Conservation (phyloP, 495 filamentous ascomycete species). For the Beverwykella pulmonaria region DNA sequence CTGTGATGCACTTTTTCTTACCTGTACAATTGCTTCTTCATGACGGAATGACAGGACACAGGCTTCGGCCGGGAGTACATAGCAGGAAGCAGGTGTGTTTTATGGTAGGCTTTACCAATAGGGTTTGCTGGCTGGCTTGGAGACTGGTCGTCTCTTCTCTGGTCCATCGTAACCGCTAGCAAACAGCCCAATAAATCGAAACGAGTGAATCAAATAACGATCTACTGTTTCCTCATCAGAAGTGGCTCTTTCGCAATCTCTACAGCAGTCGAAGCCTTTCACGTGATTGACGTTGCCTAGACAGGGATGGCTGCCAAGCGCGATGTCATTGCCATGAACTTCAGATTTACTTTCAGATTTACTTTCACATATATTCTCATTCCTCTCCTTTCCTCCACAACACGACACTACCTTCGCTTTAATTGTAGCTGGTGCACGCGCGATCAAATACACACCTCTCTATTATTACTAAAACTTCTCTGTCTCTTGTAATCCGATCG, state of each 20-base stretch:
- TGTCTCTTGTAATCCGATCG: background rate
- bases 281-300: background rate
- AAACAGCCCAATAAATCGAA: background rate
- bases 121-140: too few species aligned
- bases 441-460: background rate
- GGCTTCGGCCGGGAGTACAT: background rate
- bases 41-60: background rate
- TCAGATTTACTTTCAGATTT: constrained; percentile 5
- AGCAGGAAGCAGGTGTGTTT: background rate
- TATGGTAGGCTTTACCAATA: background rate
- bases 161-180: background rate
- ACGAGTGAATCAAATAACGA: background rate
- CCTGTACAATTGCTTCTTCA: background rate
- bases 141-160: too few species aligned
- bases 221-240: background rate
- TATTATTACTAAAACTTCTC: background rate
- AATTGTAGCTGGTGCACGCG: background rate
- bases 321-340: constrained; percentile 10
- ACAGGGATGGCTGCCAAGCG: constrained; percentile 15
- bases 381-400: background rate
- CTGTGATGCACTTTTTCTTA: constrained; percentile 10
- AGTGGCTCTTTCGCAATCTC: too few species aligned
- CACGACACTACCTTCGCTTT: background rate
- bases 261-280: too few species aligned
- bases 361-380: background rate